Evolutionary conservation across 2,329 filamentous ascomycete species (phyloP).

Genomic region (Sphaerostilbella broomeana): DNA sequence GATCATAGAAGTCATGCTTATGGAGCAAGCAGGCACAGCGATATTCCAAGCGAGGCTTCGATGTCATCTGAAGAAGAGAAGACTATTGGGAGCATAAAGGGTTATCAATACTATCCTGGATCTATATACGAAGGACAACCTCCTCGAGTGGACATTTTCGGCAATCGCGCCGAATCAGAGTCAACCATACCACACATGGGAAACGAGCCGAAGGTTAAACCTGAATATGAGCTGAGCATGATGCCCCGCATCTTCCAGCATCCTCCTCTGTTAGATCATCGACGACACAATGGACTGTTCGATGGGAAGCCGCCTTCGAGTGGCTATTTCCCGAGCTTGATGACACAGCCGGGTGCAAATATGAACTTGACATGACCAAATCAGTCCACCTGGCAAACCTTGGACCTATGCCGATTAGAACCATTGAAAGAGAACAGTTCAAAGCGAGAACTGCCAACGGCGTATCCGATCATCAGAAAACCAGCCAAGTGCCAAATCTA

Average conservation of each 20-base stretch:
- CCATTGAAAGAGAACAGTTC: too few species aligned
- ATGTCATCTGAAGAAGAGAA: constrained; percentile 48
- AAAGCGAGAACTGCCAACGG: too few species aligned
- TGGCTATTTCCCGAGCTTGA: constrained; percentile 43
- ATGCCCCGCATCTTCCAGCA: constrained; percentile 44
- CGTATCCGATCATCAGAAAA: too few species aligned
- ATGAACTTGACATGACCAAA: constrained; percentile 30
- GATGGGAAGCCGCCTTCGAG: constrained; percentile 46
- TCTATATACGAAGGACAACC: constrained; percentile 45
- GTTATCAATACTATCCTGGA: constrained; percentile 49
- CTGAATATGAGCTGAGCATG: constrained; percentile 43
- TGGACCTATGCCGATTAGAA: neutral
- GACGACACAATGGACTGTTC: constrained; percentile 39
- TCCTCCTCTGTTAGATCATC: constrained; percentile 31
- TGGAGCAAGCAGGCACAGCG: constrained; percentile 35
- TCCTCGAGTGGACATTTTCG: constrained; percentile 47
- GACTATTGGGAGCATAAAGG: constrained; percentile 40
- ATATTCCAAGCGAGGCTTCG: constrained; percentile 44
- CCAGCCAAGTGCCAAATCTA: too few species aligned
- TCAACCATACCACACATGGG: constrained; percentile 27
- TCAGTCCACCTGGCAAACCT: neutral
- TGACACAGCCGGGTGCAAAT: constrained; percentile 40
- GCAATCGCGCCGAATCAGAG: constrained; percentile 31
- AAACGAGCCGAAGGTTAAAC: constrained; percentile 38
- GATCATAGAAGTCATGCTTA: constrained; percentile 9